A percentile compares a stretch with the other conserved stretches of the same genome.
phyloP scores from a whole-genome alignment of 2,329 filamentous ascomycete species.

The Hypoxylon sp. region DNA sequence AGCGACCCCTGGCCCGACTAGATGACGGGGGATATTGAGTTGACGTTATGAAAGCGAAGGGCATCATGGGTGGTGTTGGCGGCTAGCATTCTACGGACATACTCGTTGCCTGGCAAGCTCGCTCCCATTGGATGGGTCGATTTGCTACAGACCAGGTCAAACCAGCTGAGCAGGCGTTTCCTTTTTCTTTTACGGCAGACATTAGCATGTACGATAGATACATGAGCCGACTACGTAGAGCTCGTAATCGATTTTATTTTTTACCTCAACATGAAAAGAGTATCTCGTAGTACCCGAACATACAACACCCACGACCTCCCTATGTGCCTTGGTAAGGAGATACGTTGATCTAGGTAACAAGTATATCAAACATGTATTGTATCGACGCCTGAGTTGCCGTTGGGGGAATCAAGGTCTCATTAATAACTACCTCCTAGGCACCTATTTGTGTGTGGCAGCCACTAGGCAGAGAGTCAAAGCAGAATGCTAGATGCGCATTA shows the following conservation, averaged over 20 bases:
- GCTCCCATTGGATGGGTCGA: neutral
- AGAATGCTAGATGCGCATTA: neutral
- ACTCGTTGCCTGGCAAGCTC: neutral
- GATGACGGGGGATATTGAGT: constrained; percentile 12
- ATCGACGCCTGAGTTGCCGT: neutral
- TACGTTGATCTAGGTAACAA: neutral
- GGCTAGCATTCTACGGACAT: neutral
- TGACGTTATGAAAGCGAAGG: constrained; percentile 20
- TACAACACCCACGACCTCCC: no score
- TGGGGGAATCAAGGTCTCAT: neutral
- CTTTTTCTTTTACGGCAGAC: neutral
- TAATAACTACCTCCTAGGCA: neutral
- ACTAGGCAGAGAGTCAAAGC: neutral
- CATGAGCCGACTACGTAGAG: no score
- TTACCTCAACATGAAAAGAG: no score
- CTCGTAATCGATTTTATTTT: neutral
- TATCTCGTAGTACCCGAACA: no score
- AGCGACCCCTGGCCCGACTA: constrained; percentile 2
- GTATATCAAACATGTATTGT: neutral
- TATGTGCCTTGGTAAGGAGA: no score
- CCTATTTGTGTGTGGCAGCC: no score
- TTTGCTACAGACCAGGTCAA: neutral
- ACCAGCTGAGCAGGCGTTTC: neutral
- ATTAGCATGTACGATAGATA: neutral
- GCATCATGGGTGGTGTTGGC: constrained; percentile 31